Evolutionary conservation across 768 basidiomycete species (phyloP), one percentile per base, ranked within the genome.

Genomic region (Serendipita sp.): DNA sequence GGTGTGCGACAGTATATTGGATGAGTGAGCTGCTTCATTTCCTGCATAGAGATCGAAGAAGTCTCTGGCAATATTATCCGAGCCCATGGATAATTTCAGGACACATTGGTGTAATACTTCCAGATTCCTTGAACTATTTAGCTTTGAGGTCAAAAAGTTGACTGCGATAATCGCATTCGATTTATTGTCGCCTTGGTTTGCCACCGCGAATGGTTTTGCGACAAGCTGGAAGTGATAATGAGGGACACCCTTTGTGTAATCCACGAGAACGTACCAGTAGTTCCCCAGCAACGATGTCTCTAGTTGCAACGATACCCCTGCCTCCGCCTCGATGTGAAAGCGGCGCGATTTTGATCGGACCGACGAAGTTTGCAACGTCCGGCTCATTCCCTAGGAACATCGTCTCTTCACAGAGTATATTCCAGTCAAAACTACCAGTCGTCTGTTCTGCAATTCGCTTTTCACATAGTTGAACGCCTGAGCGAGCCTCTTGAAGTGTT

Each of bases 361-460:
- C 70, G 16, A 65, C 38, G 66, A 66, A 74, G 28, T 74, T 68
- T 3, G 72, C 72, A 15, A 71, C 69, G 30, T 74, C 69, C 10
- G 64, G 15, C 13, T 41, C 38, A 41, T 41, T 41, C 28, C 68
- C 62, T 8, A 66, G 36, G 8, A 65, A 58, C 44, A 65, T 65
- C 3, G 68, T 64, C 15, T 38, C 63, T 4, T 67, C 44, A 63
- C 67, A 74, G 32, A 74, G 54, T 0, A n/a, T 18, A 1, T 51
- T 23, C 72, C 72, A 74, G 58, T 71, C 68, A 63, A 73, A 75
- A 1, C 54, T 41, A 2, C 67, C 68, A 2, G 66, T 69, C 15
- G 30, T 16, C 3, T 46, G 18, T 63, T 75, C 74, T 28, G 41
- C 44, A 3, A 67, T 8, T 7, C 74, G 67, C 30, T 56, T 54